Evolutionary conservation across 192 early-diverging fungal genomes (phyloP).

Genomic region (Allomyces macrogynus): DNA sequence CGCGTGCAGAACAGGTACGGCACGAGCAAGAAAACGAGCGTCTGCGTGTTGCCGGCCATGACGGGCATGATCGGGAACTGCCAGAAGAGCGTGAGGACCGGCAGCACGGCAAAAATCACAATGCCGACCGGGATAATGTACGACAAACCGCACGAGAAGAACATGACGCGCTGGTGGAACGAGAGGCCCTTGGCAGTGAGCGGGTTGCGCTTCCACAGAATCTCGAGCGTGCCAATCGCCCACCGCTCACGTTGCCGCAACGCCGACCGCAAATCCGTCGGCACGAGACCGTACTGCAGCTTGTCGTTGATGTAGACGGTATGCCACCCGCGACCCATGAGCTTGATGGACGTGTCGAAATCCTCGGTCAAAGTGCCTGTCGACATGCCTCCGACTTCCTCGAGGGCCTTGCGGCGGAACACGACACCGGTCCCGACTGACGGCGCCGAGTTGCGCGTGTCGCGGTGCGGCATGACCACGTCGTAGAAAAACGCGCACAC

Average conservation of each 20-base stretch:
- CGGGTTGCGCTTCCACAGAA: slow-evolving; percentile 4
- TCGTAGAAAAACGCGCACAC: slow-evolving; percentile 1
- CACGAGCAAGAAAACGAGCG: slow-evolving; percentile 1
- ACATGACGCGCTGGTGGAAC: slow-evolving; percentile 6
- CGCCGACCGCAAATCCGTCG: background rate
- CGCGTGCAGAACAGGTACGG: slow-evolving; percentile 1
- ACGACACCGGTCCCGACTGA: slow-evolving; percentile 2
- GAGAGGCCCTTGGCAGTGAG: background rate
- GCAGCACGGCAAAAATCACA: background rate
- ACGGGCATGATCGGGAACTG: slow-evolving; percentile 1
- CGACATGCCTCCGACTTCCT: slow-evolving; percentile 1
- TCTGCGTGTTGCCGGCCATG: background rate
- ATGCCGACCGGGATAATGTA: slow-evolving; percentile 3
- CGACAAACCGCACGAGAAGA: slow-evolving; percentile 2
- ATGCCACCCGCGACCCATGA: background rate
- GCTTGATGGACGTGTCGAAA: slow-evolving; percentile 3
- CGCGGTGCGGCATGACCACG: slow-evolving; percentile 2
- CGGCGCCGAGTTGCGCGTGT: slow-evolving; percentile 2
- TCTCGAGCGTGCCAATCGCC: slow-evolving; percentile 3
- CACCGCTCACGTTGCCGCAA: slow-evolving; percentile 3
- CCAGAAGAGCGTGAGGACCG: slow-evolving; percentile 1
- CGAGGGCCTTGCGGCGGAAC: slow-evolving; percentile 3
- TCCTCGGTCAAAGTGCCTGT: slow-evolving; percentile 3
- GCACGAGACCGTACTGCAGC: slow-evolving; percentile 3
- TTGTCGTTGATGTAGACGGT: background rate